Evolutionary conservation across 148 eudicot species (phyloP).

Genomic region (Cornus suecica): DNA sequence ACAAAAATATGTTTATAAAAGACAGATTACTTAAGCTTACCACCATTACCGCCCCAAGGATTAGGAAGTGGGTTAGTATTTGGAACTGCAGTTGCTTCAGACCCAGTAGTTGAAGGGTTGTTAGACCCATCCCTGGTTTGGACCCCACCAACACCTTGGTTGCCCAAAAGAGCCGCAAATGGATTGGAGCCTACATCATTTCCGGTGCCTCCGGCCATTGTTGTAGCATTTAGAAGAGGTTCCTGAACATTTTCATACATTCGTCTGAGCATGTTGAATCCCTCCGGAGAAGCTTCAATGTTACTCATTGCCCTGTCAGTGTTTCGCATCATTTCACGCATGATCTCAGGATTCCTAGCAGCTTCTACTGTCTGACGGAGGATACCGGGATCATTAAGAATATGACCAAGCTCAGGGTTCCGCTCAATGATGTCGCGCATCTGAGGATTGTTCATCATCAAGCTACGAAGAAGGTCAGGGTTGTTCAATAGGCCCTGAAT

Average conservation of each 20-base stretch:
- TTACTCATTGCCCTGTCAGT: constrained; percentile 99
- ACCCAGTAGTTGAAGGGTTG: constrained; percentile 59
- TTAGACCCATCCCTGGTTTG: constrained; percentile 58
- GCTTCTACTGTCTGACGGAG: constrained; percentile 95
- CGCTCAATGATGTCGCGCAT: constrained; percentile 97
- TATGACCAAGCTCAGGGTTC: constrained; percentile 90
- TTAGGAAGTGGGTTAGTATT: constrained; percentile 88
- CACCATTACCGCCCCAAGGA: constrained; percentile 74
- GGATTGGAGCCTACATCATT: constrained; percentile 66
- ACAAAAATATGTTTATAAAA: constrained; percentile 6
- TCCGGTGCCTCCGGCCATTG: constrained; percentile 64
- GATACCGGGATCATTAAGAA: constrained; percentile 90
- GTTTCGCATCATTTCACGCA: constrained; percentile 99
- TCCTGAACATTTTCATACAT: constrained; percentile 99
- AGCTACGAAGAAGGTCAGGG: constrained; percentile 82
- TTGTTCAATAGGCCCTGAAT: constrained; percentile 90
- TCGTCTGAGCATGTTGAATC: constrained; percentile 96
- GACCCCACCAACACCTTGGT: constrained; percentile 51
- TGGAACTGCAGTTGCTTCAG: constrained; percentile 59
- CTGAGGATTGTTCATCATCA: constrained; percentile 93
- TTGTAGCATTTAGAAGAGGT: constrained; percentile 90
- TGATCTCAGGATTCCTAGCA: constrained; percentile 92
- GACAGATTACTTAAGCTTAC: constrained; percentile 33
- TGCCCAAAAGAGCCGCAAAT: constrained; percentile 84
- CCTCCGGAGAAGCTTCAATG: constrained; percentile 95